A percentile compares a stretch with the other conserved stretches of the same genome.
phyloP scores from a whole-genome alignment of 2,329 filamentous ascomycete genomes.

The Cladophialophora psammophila region DNA sequence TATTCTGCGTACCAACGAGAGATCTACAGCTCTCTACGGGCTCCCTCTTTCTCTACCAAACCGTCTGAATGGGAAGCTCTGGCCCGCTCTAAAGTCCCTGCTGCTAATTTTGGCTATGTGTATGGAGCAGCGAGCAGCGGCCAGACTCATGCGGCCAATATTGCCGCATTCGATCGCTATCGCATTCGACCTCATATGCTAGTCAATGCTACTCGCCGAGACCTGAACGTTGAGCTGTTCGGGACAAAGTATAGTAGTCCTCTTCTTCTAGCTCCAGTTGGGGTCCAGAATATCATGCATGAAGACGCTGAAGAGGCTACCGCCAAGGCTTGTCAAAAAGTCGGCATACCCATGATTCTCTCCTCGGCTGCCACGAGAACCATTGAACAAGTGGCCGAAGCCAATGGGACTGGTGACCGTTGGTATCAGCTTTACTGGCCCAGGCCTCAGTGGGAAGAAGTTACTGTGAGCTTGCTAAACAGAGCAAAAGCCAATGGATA shows the following conservation, averaged over 20 bases:
- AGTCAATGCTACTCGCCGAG: conserved; percentile 50
- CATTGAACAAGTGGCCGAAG: conserved; percentile 70
- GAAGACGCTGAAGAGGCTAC: conserved; percentile 68
- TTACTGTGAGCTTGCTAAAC: conserved; percentile 68
- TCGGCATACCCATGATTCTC: conserved; percentile 70
- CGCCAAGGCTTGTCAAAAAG: conserved; percentile 64
- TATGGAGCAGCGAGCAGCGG: conserved; percentile 60
- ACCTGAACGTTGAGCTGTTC: conserved; percentile 61
- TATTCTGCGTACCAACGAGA: conserved; percentile 38
- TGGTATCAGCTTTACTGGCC: conserved; percentile 83
- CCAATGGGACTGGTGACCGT: conserved; percentile 60
- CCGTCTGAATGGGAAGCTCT: conserved; percentile 62
- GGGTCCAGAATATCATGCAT: conserved; percentile 73
- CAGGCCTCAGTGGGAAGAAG: conserved; percentile 60
- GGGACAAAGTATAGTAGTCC: conserved; percentile 58
- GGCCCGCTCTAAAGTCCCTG: conserved; percentile 57
- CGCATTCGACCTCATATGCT: conserved; percentile 42
- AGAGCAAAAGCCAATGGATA: conserved; percentile 68
- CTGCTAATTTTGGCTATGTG: conserved; percentile 65
- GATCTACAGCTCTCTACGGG: conserved; percentile 38
- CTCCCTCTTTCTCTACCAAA: conserved; percentile 63
- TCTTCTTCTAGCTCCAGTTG: conserved; percentile 70
- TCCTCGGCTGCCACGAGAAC: conserved; percentile 68
- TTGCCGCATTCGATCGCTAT: conserved; percentile 45
- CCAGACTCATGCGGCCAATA: conserved; percentile 44